Base-by-base conservation (phyloP, 768 basidiomycete species). In the Russula griseocarnosa region DNA sequence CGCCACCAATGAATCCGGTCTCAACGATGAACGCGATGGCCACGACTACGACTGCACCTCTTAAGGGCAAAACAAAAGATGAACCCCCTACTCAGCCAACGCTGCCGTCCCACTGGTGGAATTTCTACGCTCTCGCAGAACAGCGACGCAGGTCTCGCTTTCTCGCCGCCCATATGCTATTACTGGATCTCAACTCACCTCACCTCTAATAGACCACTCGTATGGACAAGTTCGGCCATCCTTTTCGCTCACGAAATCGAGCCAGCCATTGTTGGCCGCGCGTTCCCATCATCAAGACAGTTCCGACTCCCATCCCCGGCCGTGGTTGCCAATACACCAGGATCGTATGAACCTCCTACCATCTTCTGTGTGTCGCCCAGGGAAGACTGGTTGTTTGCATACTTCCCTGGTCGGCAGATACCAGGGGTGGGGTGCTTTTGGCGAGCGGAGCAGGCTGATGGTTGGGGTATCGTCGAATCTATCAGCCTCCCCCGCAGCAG, bases 321-420 rank as follows among this genome's bases (percentile, higher is more conserved):
- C 14, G 80, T 77, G 18, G 73, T 89, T 50, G 66, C 77, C n/a
- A 72, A 76, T 24, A 74, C 80, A 0, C 76, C 82, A 7, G 60
- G 73, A 13, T 77, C 79, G 2, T 90, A 85, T 71, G 79, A 81
- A 20, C 83, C 88, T 8, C 84, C 88, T 0, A 81, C 81, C 7
- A 73, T 86, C 34, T 82, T 92, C 55, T 82, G 83, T 8, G 79
- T 84, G 22, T 81, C 84, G 6, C 79, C 86, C 3, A 75, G 76
- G 32, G 83, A 86, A 64, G 77, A 80, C 54, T 87, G 82, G 83
- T 71, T 92, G 5, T 90, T 90, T 69, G 88, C 88, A 1, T 92
- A 85, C 70, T 91, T 87, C 70, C 87, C 88, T 13, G 78, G 85
- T 46, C 75, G 76, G 34, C 80, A 79, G 28, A 72, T 74, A 1